phyloP scores from a whole-genome alignment of 1,284 basidiomycete species.

The Taiwanofungus camphoratus region DNA sequence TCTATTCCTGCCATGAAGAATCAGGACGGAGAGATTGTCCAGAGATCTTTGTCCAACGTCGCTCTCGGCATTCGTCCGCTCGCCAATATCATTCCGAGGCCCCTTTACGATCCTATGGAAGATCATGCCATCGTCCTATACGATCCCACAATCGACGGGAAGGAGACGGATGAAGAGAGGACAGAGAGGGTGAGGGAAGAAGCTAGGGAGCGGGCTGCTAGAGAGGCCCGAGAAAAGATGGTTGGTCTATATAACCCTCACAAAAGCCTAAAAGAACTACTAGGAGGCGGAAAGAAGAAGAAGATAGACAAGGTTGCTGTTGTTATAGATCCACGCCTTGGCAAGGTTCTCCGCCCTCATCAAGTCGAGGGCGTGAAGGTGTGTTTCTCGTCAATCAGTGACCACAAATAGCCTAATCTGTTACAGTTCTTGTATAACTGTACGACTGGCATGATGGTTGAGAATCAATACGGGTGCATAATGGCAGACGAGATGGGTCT shows the following conservation, averaged over 20 bases:
- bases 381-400: conserved; percentile 14
- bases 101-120: conserved; percentile 94
- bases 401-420: conserved; percentile 2
- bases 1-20: conserved; percentile 85
- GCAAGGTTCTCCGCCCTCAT: conserved; percentile 91
- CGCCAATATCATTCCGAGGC: conserved; percentile 82
- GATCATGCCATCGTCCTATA: conserved; percentile 98
- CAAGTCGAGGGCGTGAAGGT: conserved; percentile 98
- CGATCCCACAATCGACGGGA: conserved; percentile 92
- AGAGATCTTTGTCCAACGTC: conserved; percentile 60
- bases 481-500: conserved; percentile 99
- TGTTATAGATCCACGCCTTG: conserved; percentile 87
- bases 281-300: conserved; percentile 76
- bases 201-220: conserved; percentile 54
- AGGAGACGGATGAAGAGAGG: conserved; percentile 81
- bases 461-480: conserved; percentile 94
- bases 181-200: conserved; percentile 67
- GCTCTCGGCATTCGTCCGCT: conserved; percentile 86
- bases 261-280: conserved; percentile 81
- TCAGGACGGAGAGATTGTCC: conserved; percentile 70
- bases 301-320: conserved; percentile 84
- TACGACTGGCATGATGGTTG: conserved; percentile 88
- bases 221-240: conserved; percentile 62
- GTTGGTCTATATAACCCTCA: conserved; percentile 82
- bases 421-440: conserved; percentile 89